Conservation (phyloP, 2,329 filamentous ascomycete genomes). For the Xylaria sp. region DNA sequence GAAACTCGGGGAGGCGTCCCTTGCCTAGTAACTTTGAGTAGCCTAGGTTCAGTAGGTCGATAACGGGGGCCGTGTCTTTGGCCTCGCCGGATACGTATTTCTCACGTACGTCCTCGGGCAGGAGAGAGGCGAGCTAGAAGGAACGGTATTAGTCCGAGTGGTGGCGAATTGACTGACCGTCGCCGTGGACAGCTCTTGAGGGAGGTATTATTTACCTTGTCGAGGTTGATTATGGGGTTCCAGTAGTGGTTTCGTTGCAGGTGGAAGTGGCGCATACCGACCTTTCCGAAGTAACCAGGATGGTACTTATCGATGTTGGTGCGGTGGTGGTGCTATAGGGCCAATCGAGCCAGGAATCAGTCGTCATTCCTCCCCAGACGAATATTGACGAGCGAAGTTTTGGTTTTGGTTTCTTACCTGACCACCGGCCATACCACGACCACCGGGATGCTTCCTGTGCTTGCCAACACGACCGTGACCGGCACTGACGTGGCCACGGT, state of each 20-base stretch:
- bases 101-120: constrained; percentile 92
- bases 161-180: not conserved
- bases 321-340: constrained; percentile 87
- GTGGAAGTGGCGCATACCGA: constrained; percentile 97
- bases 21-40: constrained; percentile 99
- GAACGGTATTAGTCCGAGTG: constrained; percentile 17
- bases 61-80: constrained; percentile 92
- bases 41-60: constrained; percentile 96
- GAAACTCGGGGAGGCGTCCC: constrained; percentile 93
- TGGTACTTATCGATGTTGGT: constrained; percentile 88
- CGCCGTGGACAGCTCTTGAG: not conserved
- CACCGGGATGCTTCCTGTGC: constrained; percentile 92
- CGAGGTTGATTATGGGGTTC: constrained; percentile 98
- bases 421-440: constrained; percentile 78
- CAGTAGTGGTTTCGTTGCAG: constrained; percentile 95
- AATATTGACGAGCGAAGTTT: constrained; percentile 12
- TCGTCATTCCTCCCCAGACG: constrained; percentile 49
- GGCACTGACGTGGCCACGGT: constrained; percentile 96
- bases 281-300: constrained; percentile 99
- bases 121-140: constrained; percentile 87
- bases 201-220: constrained; percentile 76
- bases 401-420: constrained; percentile 28
- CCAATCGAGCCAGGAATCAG: constrained; percentile 76
- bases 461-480: constrained; percentile 99
- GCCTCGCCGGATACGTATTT: constrained; percentile 84